Evolutionary conservation across 2,329 filamentous ascomycete genomes (phyloP).

Genomic region (Aspergillus carbonarius): DNA sequence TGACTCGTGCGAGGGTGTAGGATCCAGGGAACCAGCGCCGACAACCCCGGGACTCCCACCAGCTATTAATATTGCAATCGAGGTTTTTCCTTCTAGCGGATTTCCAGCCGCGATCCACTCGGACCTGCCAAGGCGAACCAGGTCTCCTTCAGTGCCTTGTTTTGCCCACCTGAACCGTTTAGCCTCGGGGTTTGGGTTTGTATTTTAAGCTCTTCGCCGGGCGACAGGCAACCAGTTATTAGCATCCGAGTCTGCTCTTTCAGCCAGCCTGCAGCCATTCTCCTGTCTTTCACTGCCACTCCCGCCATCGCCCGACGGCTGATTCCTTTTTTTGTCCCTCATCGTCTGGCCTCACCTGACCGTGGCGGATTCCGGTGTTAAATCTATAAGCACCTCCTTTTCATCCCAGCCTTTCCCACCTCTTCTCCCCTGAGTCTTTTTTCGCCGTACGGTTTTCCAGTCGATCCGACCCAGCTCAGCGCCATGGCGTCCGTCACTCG

Average conservation of each 20-base stretch:
- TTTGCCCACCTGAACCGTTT: not conserved
- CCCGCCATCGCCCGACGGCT: not conserved
- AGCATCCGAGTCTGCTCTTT: not conserved
- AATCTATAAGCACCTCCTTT: not conserved
- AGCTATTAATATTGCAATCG: not conserved
- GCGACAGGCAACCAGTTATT: not conserved
- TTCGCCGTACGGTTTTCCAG: not conserved
- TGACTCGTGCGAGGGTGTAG: not conserved
- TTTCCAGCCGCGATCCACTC: not conserved
- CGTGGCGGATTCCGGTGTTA: not conserved
- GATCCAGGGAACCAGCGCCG: too few species aligned
- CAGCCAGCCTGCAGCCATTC: not conserved
- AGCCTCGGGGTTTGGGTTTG: too few species aligned
- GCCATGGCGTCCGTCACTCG: constrained; percentile 17
- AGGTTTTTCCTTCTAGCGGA: not conserved
- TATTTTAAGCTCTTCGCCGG: too few species aligned
- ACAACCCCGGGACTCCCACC: not conserved
- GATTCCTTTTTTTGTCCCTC: not conserved
- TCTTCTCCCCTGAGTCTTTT: not conserved
- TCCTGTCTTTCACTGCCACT: not conserved
- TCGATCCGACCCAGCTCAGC: not conserved
- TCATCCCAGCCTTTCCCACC: not conserved
- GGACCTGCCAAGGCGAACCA: constrained; percentile 2
- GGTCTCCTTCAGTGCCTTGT: not conserved
- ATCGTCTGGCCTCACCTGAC: not conserved